A percentile compares a stretch with the other conserved stretches of the same genome.
phyloP scores from a whole-genome alignment of 2,329 filamentous ascomycete genomes.

The Emmonsia crescens region DNA sequence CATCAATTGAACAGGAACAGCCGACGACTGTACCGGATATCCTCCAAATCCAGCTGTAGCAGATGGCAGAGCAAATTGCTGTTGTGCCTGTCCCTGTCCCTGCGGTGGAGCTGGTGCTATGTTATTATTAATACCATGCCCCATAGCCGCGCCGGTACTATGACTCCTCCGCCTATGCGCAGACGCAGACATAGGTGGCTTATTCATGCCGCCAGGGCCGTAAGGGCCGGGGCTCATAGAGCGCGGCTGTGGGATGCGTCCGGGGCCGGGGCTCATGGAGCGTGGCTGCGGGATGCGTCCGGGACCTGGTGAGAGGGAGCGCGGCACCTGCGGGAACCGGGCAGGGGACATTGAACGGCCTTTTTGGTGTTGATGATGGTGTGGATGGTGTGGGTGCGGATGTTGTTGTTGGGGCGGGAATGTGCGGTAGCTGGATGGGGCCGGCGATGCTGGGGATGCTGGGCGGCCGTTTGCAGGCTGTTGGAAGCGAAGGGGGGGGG shows the following conservation, averaged over 20 bases:
- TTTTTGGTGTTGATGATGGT: background rate
- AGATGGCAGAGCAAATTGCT: background rate
- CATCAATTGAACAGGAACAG: background rate
- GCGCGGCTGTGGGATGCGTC: slow-evolving; percentile 31
- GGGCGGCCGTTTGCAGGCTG: slow-evolving; percentile 4
- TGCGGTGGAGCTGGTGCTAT: background rate
- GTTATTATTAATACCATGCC: background rate
- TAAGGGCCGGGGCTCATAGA: slow-evolving; percentile 38
- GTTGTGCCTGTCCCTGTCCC: background rate
- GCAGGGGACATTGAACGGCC: slow-evolving; percentile 26
- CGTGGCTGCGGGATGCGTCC: slow-evolving; percentile 29
- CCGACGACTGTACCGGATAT: slow-evolving; percentile 26
- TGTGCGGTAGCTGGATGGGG: slow-evolving; percentile 12
- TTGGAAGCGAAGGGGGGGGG: slow-evolving; percentile 15
- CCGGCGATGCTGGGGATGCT: slow-evolving; percentile 25
- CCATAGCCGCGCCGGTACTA: slow-evolving; percentile 28
- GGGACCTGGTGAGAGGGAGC: slow-evolving; percentile 41
- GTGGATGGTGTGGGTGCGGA: background rate
- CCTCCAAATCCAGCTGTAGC: background rate
- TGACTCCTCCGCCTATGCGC: slow-evolving; percentile 34
- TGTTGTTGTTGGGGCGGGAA: background rate
- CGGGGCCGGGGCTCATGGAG: slow-evolving; percentile 36
- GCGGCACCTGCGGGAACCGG: slow-evolving; percentile 19
- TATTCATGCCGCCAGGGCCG: slow-evolving; percentile 30
- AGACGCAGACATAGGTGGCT: slow-evolving; percentile 27